These are phyloP conservation scores for Trichoderma harzianum DNA, from an alignment of 2,329 filamentous ascomycete genomes.

Conservation along the genomic window DNA sequence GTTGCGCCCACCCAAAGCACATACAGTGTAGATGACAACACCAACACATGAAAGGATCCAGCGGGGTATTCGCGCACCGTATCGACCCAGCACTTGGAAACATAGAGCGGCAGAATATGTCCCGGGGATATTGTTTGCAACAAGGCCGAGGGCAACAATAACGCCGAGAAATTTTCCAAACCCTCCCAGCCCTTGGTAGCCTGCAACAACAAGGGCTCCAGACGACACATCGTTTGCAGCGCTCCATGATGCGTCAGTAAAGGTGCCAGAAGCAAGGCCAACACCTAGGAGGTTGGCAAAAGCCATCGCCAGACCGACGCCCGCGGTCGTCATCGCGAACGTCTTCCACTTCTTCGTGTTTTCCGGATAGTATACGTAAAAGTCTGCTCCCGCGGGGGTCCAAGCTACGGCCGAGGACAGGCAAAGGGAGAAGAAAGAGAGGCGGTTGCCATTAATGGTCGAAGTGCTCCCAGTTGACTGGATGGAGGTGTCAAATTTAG, in stretches of 20 bases:
- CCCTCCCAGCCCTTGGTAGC: neutral
- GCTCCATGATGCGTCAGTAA: neutral
- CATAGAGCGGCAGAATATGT: neutral
- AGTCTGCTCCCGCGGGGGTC: neutral
- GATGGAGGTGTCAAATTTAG: conserved; percentile 55
- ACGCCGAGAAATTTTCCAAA: neutral
- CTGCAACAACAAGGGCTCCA: neutral
- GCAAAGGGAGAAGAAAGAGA: neutral
- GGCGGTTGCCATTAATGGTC: neutral
- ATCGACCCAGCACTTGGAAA: neutral
- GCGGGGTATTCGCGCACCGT: neutral
- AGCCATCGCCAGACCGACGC: neutral
- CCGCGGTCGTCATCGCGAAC: neutral
- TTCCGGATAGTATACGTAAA: neutral
- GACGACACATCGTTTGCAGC: neutral
- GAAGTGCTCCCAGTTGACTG: neutral
- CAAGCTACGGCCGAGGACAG: neutral
- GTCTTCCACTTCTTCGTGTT: neutral
- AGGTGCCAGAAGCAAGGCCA: neutral
- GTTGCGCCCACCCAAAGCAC: conserved; percentile 51
- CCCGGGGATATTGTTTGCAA: neutral
- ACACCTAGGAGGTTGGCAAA: neutral
- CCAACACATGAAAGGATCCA: conserved; percentile 44
- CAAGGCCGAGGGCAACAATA: neutral
- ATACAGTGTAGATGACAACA: conserved; percentile 52